phyloP scores from a whole-genome alignment of 2,329 filamentous ascomycete species.

The Blastomyces parvus region DNA sequence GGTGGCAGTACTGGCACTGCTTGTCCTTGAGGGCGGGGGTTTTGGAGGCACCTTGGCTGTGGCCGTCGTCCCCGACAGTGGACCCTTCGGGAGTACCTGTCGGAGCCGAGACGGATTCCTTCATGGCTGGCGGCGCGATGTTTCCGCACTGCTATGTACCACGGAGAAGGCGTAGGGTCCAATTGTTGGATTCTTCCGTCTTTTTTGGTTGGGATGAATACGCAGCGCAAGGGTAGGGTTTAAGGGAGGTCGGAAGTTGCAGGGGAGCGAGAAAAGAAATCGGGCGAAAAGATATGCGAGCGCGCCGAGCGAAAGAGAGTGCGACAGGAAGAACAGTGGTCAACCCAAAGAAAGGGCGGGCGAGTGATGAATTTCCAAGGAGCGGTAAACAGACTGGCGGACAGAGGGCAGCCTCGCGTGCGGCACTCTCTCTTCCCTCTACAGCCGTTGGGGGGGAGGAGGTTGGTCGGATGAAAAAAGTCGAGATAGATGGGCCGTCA shows the following conservation, averaged over 20 bases:
- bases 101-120: slow-evolving; percentile 7
- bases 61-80: slow-evolving; percentile 6
- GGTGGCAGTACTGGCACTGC: slow-evolving; percentile 76
- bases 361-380: not conserved
- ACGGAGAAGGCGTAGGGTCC: not conserved
- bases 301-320: not conserved
- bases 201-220: not conserved
- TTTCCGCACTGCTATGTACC: not conserved
- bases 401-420: not conserved
- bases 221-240: not conserved
- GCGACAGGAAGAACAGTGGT: not conserved
- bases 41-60: slow-evolving; percentile 20
- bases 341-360: not conserved
- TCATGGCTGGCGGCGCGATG: slow-evolving; percentile 8
- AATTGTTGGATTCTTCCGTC: not conserved
- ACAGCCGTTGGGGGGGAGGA: not conserved
- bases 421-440: no score
- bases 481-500: not conserved
- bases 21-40: slow-evolving; percentile 65
- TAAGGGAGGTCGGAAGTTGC: not conserved
- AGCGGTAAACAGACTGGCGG: not conserved
- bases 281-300: no score
- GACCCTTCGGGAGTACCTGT: slow-evolving; percentile 12
- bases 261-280: no score
- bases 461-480: not conserved